Evolutionary conservation across 352 stramenopile species (phyloP), one percentile per base, ranked within the genome.

Genomic region (Phytophthora vignae): DNA sequence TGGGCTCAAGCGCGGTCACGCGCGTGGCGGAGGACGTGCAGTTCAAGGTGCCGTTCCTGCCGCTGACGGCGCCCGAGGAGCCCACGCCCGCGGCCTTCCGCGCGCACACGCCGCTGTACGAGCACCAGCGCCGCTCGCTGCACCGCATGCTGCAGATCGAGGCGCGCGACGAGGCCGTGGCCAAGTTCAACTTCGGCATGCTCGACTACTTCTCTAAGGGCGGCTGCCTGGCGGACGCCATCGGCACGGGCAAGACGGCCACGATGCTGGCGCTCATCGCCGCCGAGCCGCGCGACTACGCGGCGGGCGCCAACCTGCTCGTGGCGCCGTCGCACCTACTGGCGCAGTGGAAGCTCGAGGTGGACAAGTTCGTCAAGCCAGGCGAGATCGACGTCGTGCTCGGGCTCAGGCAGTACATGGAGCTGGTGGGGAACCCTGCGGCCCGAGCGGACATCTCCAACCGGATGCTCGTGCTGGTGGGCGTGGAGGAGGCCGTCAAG

Each of bases 121-220:
- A 80, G 17, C 90, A 97, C 72, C 90, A 97, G 61, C 74, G 84
- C n/a, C 88, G 90, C 44, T 94, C 90, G 29, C 77, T 97, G 27
- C 81, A 95, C 69, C 85, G 90, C 71, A 96, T 95, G 84, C 75
- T 92, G 42, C 79, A 94, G 74, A 91, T 97, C 52, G 90, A 97
- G 53, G 71, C 76, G 56, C 82, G 76, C 60, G 85, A 96, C 62
- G 87, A 90, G 27, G 38, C 56, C 0, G 82, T 94, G 21, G 73
- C 78, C 27, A 79, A 76, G 19, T 92, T 94, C 64, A 93, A 93
- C 70, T 93, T 93, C 53, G 86, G 86, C 27, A 83, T 87, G 73
- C 64, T 88, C 19, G 88, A 91, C 65, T 92, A 93, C 61, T 88
- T 79, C 60, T 90, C 80, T 60, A 90, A 81, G 49, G 86, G 87